phyloP scores from a whole-genome alignment of 176 grass and related monocot species.

The Cenchrus americanus region DNA sequence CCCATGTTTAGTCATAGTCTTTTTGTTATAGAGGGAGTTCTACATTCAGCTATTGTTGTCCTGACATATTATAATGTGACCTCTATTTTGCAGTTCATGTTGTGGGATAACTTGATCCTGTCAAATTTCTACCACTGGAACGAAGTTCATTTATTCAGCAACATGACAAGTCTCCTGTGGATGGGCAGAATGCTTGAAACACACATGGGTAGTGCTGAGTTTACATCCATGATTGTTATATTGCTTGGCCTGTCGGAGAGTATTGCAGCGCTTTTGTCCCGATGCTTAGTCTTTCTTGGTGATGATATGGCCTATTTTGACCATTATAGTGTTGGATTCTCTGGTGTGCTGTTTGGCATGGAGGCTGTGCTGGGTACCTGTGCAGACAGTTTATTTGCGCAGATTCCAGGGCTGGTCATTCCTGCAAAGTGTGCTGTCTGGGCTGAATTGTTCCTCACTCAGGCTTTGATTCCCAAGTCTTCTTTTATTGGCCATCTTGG shows the following conservation, averaged over 20 bases:
- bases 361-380: constrained; percentile 70
- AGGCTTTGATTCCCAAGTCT: constrained; percentile 67
- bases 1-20: background rate
- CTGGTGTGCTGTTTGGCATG: constrained; percentile 81
- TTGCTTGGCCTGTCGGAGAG: constrained; percentile 76
- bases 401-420: constrained; percentile 61
- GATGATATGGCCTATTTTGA: constrained; percentile 55
- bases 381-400: constrained; percentile 42
- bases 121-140: constrained; percentile 80
- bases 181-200: constrained; percentile 81
- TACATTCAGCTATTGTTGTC: background rate
- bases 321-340: constrained; percentile 69
- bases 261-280: constrained; percentile 64
- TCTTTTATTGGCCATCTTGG: constrained; percentile 81
- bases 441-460: constrained; percentile 77
- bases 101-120: constrained; percentile 72
- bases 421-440: constrained; percentile 72
- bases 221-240: constrained; percentile 65
- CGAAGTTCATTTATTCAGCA: constrained; percentile 78
- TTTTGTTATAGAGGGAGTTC: background rate
- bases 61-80: background rate
- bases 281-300: constrained; percentile 51
- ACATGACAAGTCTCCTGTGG: constrained; percentile 89
- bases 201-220: constrained; percentile 67
- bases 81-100: constrained; percentile 55